Evolutionary conservation across 495 filamentous ascomycete species (phyloP), one percentile per base, ranked within the genome.

Genomic region (Aspergillus cristatus): DNA sequence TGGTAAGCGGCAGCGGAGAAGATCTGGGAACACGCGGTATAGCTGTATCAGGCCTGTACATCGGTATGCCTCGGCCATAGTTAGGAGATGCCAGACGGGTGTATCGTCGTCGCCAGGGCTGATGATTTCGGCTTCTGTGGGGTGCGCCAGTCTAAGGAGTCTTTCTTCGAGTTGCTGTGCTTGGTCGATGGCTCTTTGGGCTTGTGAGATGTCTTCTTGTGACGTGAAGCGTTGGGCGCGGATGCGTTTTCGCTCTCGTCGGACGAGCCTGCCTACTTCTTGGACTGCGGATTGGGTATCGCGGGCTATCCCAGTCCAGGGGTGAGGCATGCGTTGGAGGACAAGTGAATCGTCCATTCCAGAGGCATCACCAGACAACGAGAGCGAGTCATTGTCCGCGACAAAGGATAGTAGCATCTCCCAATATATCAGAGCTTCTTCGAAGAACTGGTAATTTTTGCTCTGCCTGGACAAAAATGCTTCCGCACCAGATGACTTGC

Each of bases 331-430:
- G 34, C 55, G 50, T 30, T 67, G 62, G 0, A 63, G 40, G 18
- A 65, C 56, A 18, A 64, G 46, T 1, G 57, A 49, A 25, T 63
- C 60, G 14, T 24, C 45, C 3, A 26, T 31, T 12, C 46, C 54
- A 4, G 49, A 37, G 10, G 43, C 26, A 8, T 41, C 39, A 15
- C 48, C 43, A 0, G 62, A 58, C 1, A 54, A 38, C 0, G 54
- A 37, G 34, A 67, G 46, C 0, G 57, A 47, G 1, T 66, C 47
- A 28, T 66, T 62, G 34, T 76, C 71, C 15, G 69, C 59, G 8
- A 77, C 71, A 38, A 70, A 77, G 0, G 70, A 72, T 3, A 74
- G 67, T 16, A 75, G 60, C 73, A 77, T 77, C 36, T 77, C 73
- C 73, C 73, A 77, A 42, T 77, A 77, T 11, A 77, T 54, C 1